These are phyloP conservation scores for Fusarium falciforme DNA, from an alignment of 2,329 filamentous ascomycete genomes.

Conservation along the genomic window DNA sequence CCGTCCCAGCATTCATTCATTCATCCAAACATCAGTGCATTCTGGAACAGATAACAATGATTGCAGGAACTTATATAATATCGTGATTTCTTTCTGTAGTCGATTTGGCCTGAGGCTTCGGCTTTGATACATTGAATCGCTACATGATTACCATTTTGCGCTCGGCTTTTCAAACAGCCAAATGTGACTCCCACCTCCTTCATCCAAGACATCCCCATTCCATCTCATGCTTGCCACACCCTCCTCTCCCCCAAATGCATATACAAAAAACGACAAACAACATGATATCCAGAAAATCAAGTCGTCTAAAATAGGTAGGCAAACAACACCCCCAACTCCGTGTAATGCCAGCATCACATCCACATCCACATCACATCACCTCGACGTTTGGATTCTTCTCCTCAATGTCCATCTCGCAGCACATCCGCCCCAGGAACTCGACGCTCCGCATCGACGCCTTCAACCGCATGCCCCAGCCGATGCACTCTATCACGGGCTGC, in stretches of 20 bases:
- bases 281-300: slow-evolving; percentile 11
- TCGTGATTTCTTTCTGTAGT: background rate
- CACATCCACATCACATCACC: background rate
- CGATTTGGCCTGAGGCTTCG: background rate
- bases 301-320: background rate
- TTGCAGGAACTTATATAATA: background rate
- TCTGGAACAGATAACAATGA: background rate
- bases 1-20: background rate
- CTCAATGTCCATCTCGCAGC: slow-evolving; percentile 42
- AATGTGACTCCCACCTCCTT: background rate
- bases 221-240: background rate
- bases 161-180: background rate
- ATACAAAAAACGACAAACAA: background rate
- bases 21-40: background rate
- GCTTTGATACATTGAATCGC: background rate
- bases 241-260: background rate
- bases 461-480: slow-evolving; percentile 38
- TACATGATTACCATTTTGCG: background rate
- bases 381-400: slow-evolving; percentile 35
- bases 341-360: slow-evolving; percentile 27
- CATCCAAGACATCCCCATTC: background rate
- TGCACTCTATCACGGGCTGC: slow-evolving; percentile 35
- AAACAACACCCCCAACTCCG: slow-evolving; percentile 20
- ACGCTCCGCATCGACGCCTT: slow-evolving; percentile 38
- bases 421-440: slow-evolving; percentile 40